phyloP scores from a whole-genome alignment of 2,329 filamentous ascomycete species.

The Sclerotinia sclerotiorum region DNA sequence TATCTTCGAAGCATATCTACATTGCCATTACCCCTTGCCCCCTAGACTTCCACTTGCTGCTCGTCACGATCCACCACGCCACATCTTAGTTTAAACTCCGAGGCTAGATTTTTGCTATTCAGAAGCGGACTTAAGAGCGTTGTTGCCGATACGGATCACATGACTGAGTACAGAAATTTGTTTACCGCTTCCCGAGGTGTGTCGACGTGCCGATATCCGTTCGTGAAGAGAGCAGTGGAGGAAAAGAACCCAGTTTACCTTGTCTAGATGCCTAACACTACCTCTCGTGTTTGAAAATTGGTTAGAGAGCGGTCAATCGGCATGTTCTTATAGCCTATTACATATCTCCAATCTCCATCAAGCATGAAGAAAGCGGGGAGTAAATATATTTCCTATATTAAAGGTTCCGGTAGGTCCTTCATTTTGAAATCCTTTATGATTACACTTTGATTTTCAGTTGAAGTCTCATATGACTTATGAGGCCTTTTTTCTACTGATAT shows the following conservation, averaged over 20 bases:
- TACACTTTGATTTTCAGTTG: neutral
- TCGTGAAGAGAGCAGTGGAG: neutral
- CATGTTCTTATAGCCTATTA: slow-evolving; percentile 6
- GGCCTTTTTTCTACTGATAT: neutral
- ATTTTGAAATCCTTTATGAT: neutral
- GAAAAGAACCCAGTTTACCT: no score
- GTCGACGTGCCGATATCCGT: slow-evolving; percentile 17
- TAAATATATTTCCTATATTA: neutral
- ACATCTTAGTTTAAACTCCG: neutral
- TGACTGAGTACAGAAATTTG: neutral
- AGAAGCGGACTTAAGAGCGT: slow-evolving; percentile 11
- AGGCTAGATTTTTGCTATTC: neutral
- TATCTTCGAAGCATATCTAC: neutral
- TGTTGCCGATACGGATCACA: neutral
- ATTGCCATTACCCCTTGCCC: neutral
- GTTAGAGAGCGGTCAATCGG: slow-evolving; percentile 4
- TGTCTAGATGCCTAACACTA: no score
- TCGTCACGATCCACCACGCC: slow-evolving; percentile 7
- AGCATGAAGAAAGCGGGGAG: neutral
- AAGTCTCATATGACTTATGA: neutral
- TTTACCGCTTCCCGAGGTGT: neutral
- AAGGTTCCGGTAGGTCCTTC: neutral
- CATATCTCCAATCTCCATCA: slow-evolving; percentile 1
- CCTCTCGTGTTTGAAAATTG: no score
- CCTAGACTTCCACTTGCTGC: neutral